Evolutionary conservation across 495 filamentous ascomycete species (phyloP).

Genomic region (Chaetomium fimeti): DNA sequence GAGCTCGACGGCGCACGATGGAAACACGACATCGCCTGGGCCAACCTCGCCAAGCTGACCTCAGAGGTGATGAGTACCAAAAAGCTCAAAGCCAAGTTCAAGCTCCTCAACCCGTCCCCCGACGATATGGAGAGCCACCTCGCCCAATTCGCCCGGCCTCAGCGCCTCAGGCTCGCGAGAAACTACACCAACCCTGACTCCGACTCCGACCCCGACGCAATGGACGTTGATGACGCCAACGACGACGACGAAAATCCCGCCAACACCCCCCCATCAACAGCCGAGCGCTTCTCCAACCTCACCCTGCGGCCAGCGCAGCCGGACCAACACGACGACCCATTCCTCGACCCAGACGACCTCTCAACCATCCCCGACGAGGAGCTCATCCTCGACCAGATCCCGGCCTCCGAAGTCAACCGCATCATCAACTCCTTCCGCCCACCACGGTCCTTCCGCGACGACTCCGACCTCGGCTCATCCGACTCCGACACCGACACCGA

Average conservation of each 20-base stretch:
- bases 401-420: conserved; percentile 5
- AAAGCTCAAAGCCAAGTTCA: background rate
- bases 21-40: conserved; percentile 5
- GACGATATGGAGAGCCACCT: conserved; percentile 1
- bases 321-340: background rate
- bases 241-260: background rate
- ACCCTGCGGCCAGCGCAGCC: background rate
- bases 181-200: background rate
- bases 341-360: conserved; percentile 4
- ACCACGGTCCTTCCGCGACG: background rate
- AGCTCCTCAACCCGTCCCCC: background rate
- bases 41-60: background rate
- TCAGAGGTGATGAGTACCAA: background rate
- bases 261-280: background rate
- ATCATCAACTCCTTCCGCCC: conserved; percentile 4
- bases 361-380: conserved; percentile 15
- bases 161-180: background rate
- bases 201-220: conserved; percentile 3
- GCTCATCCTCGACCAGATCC: conserved; percentile 14
- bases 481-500: background rate
- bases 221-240: conserved; percentile 14
- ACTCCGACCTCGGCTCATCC: background rate
- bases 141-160: conserved; percentile 2
- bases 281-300: conserved; percentile 1
- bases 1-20: conserved; percentile 6